Conservation (phyloP, 805 yeast species). For the Lachancea waltii region DNA sequence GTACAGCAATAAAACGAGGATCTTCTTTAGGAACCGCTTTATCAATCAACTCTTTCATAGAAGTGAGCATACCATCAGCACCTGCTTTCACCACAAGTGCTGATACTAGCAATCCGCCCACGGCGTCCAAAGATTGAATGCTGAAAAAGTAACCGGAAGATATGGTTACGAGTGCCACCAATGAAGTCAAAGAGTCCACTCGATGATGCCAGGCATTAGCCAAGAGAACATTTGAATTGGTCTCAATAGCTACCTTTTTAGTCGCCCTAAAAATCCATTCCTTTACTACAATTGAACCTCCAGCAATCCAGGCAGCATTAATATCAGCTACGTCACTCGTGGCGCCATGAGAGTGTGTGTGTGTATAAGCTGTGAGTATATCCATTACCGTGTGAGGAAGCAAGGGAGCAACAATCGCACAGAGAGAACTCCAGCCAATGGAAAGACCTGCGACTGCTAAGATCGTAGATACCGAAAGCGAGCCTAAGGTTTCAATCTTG, state of each 20-base stretch:
- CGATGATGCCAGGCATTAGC: slow-evolving; percentile 99
- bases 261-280: slow-evolving; percentile 87
- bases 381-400: slow-evolving; percentile 60
- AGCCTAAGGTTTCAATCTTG: slow-evolving; percentile 86
- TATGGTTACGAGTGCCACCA: slow-evolving; percentile 84
- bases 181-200: slow-evolving; percentile 85
- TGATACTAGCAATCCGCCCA: slow-evolving; percentile 88
- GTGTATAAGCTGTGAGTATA: slow-evolving; percentile 40
- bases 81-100: slow-evolving; percentile 80
- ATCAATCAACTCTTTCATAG: slow-evolving; percentile 75
- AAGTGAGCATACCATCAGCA: slow-evolving; percentile 57
- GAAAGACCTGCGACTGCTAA: slow-evolving; percentile 82
- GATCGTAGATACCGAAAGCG: slow-evolving; percentile 78
- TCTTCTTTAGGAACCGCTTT: slow-evolving; percentile 50
- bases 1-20: slow-evolving; percentile 41
- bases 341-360: slow-evolving; percentile 34
- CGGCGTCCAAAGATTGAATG: slow-evolving; percentile 80
- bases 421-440: slow-evolving; percentile 80
- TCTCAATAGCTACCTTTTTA: slow-evolving; percentile 63
- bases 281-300: slow-evolving; percentile 77
- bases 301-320: slow-evolving; percentile 95
- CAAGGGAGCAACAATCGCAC: slow-evolving; percentile 59
- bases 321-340: slow-evolving; percentile 50
- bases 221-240: slow-evolving; percentile 80
- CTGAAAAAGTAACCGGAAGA: slow-evolving; percentile 75